These are phyloP conservation scores for Aspergillus leporis DNA, from an alignment of 495 filamentous ascomycete genomes.

Conservation along the genomic window DNA sequence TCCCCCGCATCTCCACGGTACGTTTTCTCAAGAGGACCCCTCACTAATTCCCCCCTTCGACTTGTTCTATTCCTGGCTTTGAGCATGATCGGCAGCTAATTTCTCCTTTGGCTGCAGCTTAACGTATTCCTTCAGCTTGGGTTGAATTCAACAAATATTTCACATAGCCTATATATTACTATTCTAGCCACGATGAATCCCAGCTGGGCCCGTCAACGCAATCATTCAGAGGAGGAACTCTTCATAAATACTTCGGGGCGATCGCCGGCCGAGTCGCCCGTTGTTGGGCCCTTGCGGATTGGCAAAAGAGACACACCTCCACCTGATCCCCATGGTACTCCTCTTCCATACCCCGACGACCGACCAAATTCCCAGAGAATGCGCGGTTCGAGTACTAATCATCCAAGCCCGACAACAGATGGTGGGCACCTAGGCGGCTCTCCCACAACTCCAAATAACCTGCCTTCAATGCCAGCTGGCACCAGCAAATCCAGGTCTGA, in stretches of 20 bases:
- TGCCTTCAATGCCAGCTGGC: constrained; percentile 33
- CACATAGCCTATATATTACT: background rate
- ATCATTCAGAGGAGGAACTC: constrained; percentile 69
- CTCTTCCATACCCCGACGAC: constrained; percentile 79
- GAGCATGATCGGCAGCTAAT: background rate
- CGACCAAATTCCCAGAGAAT: constrained; percentile 51
- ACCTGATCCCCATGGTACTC: constrained; percentile 39
- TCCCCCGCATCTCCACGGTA: background rate
- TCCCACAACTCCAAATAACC: constrained; percentile 24
- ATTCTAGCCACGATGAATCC: constrained; percentile 33
- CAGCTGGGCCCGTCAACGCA: constrained; percentile 48
- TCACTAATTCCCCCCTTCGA: constrained; percentile 5
- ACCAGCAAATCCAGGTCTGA: constrained; percentile 38
- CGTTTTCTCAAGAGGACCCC: background rate
- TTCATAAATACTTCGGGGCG: constrained; percentile 61
- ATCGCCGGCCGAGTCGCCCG: constrained; percentile 60
- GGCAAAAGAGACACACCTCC: constrained; percentile 62
- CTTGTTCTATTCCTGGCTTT: constrained; percentile 8
- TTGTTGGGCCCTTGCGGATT: constrained; percentile 83
- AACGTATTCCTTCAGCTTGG: background rate
- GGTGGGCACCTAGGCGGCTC: constrained; percentile 26
- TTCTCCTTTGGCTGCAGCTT: background rate
- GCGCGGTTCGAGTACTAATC: constrained; percentile 32
- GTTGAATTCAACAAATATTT: background rate
- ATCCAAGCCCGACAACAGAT: constrained; percentile 38